Evolutionary conservation across 495 filamentous ascomycete genomes (phyloP).

Genomic region (Aspergillus biplanus): DNA sequence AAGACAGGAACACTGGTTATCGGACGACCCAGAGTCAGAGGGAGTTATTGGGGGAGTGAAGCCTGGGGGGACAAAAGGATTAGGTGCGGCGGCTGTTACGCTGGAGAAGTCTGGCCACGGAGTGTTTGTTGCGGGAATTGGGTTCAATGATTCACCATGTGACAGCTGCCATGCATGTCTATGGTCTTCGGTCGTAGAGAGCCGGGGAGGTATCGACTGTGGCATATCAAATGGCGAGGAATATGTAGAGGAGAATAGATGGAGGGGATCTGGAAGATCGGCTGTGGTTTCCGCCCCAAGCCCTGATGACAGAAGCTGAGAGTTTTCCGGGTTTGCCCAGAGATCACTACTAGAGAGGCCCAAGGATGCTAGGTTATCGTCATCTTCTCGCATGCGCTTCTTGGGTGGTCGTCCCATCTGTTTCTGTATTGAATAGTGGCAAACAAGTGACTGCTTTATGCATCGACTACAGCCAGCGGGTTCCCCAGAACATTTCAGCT

Average conservation of each 20-base stretch:
- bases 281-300: constrained; percentile 15
- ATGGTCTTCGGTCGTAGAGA: constrained; percentile 33
- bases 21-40: constrained; percentile 27
- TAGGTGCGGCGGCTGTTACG: constrained; percentile 41
- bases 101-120: constrained; percentile 52
- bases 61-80: constrained; percentile 32
- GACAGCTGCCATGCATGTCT: constrained; percentile 36
- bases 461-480: constrained; percentile 46
- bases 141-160: constrained; percentile 27
- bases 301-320: constrained; percentile 21
- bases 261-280: constrained; percentile 24
- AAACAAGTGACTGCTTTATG: constrained; percentile 43
- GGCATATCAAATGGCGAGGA: constrained; percentile 24
- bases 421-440: constrained; percentile 52
- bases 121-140: constrained; percentile 36
- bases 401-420: constrained; percentile 54
- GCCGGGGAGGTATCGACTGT: constrained; percentile 26
- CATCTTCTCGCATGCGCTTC: constrained; percentile 43
- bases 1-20: constrained; percentile 46
- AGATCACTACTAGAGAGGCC: constrained; percentile 20
- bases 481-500: constrained; percentile 54
- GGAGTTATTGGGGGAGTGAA: constrained; percentile 36
- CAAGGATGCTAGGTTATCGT: constrained; percentile 27
- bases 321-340: constrained; percentile 33
- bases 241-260: constrained; percentile 34